A percentile compares a stretch with the other conserved stretches of the same genome.
These are phyloP conservation scores for Colletotrichum cuscutae DNA, from an alignment of 2,329 filamentous ascomycete genomes.

Conservation along the genomic window DNA sequence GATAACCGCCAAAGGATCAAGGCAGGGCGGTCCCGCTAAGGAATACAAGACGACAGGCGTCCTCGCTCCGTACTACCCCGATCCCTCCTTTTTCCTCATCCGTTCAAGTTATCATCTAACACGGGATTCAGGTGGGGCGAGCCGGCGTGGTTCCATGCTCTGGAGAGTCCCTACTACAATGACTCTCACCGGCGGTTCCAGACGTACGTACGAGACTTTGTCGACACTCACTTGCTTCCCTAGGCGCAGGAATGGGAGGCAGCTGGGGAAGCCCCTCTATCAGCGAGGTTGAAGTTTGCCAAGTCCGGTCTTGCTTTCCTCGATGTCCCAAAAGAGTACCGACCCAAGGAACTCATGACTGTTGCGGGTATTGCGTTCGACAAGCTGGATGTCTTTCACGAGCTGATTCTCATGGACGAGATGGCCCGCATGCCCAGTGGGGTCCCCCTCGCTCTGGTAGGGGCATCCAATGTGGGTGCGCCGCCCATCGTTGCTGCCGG, in stretches of 20 bases:
- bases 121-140: conserved; percentile 35
- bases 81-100: neutral
- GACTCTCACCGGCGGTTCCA: conserved; percentile 69
- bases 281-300: conserved; percentile 49
- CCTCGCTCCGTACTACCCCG: conserved; percentile 12
- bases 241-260: conserved; percentile 73
- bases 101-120: neutral
- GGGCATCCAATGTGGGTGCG: conserved; percentile 70
- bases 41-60: neutral
- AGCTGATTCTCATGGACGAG: conserved; percentile 66
- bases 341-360: conserved; percentile 42
- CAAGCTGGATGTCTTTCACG: conserved; percentile 67
- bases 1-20: neutral
- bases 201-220: conserved; percentile 65
- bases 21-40: neutral
- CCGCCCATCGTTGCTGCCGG: conserved; percentile 74
- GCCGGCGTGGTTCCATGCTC: conserved; percentile 42
- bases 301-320: conserved; percentile 51
- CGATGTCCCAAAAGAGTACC: conserved; percentile 49
- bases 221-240: conserved; percentile 67
- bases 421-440: conserved; percentile 64
- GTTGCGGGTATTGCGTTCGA: conserved; percentile 51
- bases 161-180: conserved; percentile 68
- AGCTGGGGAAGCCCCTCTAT: conserved; percentile 59
- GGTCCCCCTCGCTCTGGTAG: conserved; percentile 66